Evolutionary conservation across 345 rosid species (phyloP).

Genomic region (Sisymbrium altissimum): DNA sequence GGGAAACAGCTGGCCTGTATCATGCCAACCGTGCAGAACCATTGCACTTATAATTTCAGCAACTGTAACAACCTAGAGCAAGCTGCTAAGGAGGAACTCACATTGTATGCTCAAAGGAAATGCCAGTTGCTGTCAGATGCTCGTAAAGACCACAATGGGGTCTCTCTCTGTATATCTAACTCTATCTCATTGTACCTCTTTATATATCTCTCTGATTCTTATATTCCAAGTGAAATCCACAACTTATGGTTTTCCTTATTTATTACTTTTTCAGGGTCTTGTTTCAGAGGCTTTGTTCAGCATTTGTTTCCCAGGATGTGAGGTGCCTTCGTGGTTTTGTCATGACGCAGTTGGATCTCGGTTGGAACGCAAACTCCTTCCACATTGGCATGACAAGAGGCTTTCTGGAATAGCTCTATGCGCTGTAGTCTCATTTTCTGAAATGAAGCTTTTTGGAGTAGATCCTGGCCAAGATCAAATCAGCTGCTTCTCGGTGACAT

Average conservation of each 20-base stretch:
- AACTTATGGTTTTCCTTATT: background rate
- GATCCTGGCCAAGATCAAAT: background rate
- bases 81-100: background rate
- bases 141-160: background rate
- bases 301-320: background rate
- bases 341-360: slow-evolving; percentile 2
- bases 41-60: background rate
- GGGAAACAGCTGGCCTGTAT: background rate
- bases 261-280: background rate
- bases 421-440: slow-evolving; percentile 7
- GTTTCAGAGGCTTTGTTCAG: slow-evolving; percentile 3
- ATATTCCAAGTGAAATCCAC: background rate
- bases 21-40: background rate
- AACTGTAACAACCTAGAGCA: background rate
- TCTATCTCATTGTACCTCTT: no score
- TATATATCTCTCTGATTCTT: background rate
- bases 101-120: background rate
- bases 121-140: background rate
- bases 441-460: no score
- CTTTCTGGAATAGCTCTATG: slow-evolving; percentile 14
- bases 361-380: background rate
- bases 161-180: background rate
- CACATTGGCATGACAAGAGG: slow-evolving; percentile 24
- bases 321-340: background rate
- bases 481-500: slow-evolving; percentile 8